Evolutionary conservation across 2,329 filamentous ascomycete species (phyloP), one percentile per base, ranked within the genome.

Genomic region (Kalmusia sp.): DNA sequence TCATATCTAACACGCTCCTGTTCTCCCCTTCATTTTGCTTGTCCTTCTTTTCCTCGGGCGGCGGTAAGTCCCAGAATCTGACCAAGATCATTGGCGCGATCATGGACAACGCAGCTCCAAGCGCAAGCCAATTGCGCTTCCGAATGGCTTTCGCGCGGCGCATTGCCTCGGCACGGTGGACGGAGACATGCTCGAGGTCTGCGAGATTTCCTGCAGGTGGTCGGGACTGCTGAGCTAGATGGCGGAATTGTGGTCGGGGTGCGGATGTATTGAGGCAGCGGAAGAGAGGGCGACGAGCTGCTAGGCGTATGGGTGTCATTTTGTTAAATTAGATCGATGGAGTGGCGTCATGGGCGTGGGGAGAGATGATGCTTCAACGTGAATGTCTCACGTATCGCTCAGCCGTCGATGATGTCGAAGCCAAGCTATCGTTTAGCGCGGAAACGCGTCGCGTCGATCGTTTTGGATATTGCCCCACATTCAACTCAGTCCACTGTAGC

Each of bases 71-170:
- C 69, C 67, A 71, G 4, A 70, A 51, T 28, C 60, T 59, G 14
- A 75, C 63, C 6, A 76, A 56, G 50, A 75, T 54, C 14, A 76
- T 69, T 35, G 72, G 72, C 7, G 67, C 65, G 22, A 71, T 67
- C 70, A 76, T 76, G 24, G 69, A 73, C 11, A 74, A 44, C 0
- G 65, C 68, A 12, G 69, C 70, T 25, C 72, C 73, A 3, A 72
- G 54, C 3, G 65, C 65, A 1, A 73, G 66, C 64, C 69, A 71
- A 33, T 74, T 75, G 25, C 67, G 55, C 50, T 62, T 56, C 38
- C 61, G 59, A 12, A 63, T 59, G n/a, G 61, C 52, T 6, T 65
- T 52, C 12, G 68, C 68, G 1, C 68, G 63, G n/a, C 67, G 65
- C 4, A 69, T 51, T 2, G 63, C 64, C 33, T 75, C 64, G 6